Evolutionary conservation across 2,329 filamentous ascomycete genomes (phyloP).

Genomic region (Exophiala lecanii-corni): DNA sequence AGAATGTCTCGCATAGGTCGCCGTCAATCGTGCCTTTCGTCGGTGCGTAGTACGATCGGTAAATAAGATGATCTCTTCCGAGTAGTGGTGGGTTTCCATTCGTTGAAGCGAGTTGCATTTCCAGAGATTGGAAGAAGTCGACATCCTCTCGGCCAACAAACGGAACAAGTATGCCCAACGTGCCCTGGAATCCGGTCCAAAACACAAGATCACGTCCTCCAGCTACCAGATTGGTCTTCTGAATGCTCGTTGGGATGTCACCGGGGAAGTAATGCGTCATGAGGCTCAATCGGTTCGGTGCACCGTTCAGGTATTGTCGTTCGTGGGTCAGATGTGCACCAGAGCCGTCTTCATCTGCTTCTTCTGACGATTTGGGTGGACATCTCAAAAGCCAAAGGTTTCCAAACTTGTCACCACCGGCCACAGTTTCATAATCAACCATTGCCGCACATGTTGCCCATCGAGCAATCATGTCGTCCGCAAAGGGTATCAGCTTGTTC

Average conservation of each 20-base stretch:
- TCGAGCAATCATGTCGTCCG: slow-evolving; percentile 79
- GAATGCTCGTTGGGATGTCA: slow-evolving; percentile 85
- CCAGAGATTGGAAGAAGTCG: slow-evolving; percentile 94
- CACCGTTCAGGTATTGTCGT: slow-evolving; percentile 81
- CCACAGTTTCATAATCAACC: slow-evolving; percentile 95
- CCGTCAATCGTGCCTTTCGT: slow-evolving; percentile 97
- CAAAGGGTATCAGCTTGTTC: slow-evolving; percentile 89
- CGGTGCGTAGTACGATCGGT: slow-evolving; percentile 90
- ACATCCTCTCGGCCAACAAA: slow-evolving; percentile 89
- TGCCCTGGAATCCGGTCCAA: slow-evolving; percentile 93
- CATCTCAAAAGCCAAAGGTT: slow-evolving; percentile 92
- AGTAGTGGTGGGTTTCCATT: slow-evolving; percentile 78
- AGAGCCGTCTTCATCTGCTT: slow-evolving; percentile 86
- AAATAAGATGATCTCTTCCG: slow-evolving; percentile 92
- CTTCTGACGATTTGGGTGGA: slow-evolving; percentile 77
- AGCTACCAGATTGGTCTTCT: slow-evolving; percentile 83
- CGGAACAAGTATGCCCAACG: slow-evolving; percentile 86
- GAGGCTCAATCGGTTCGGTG: slow-evolving; percentile 76
- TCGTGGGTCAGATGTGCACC: slow-evolving; percentile 90
- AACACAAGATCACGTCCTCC: slow-evolving; percentile 87
- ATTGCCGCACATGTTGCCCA: slow-evolving; percentile 90
- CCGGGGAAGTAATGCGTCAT: slow-evolving; percentile 87
- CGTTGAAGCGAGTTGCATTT: slow-evolving; percentile 71
- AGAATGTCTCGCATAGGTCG: slow-evolving; percentile 89
- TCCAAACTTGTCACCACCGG: slow-evolving; percentile 95